Evolutionary conservation across 2,329 filamentous ascomycete species (phyloP).

Genomic region (Dactylonectria estremocensis): DNA sequence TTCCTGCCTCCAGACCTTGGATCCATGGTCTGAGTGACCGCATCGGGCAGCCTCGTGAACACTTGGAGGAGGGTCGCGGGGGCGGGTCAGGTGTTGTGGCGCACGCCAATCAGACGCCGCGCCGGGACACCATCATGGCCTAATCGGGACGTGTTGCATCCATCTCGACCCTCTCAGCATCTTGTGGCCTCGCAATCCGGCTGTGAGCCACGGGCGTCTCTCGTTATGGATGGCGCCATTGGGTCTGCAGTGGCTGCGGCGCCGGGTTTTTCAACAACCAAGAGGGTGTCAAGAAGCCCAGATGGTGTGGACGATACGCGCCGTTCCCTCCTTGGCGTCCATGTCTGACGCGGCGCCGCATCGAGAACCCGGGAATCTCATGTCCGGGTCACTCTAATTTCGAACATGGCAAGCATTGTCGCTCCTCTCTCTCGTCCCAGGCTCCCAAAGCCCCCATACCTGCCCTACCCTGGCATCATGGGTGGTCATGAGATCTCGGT

Average conservation of each 20-base stretch:
- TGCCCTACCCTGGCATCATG: slow-evolving; percentile 28
- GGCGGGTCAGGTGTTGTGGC: slow-evolving; percentile 57
- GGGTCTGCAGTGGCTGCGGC: slow-evolving; percentile 40
- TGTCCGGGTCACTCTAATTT: slow-evolving; percentile 23
- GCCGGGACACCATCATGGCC: slow-evolving; percentile 42
- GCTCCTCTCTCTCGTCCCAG: slow-evolving; percentile 22
- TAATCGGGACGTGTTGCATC: neutral
- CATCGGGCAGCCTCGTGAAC: slow-evolving; percentile 54
- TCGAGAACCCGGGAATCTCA: slow-evolving; percentile 16
- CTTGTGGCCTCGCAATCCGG: slow-evolving; percentile 29
- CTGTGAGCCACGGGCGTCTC: slow-evolving; percentile 30
- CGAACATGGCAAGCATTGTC: slow-evolving; percentile 20
- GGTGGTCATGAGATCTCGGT: slow-evolving; percentile 45
- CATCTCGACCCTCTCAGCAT: slow-evolving; percentile 31
- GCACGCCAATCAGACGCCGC: slow-evolving; percentile 54
- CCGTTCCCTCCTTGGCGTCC: slow-evolving; percentile 21
- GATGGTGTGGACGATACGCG: slow-evolving; percentile 31
- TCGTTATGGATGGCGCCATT: slow-evolving; percentile 43
- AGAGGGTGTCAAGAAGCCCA: slow-evolving; percentile 7
- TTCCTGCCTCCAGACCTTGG: slow-evolving; percentile 35
- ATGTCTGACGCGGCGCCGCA: slow-evolving; percentile 12
- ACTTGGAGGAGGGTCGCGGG: slow-evolving; percentile 47
- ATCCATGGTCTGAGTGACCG: slow-evolving; percentile 38
- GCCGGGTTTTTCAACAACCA: slow-evolving; percentile 10
- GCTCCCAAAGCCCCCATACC: slow-evolving; percentile 12